phyloP scores from a whole-genome alignment of 768 basidiomycete species.

The Lyophyllum decastes region DNA sequence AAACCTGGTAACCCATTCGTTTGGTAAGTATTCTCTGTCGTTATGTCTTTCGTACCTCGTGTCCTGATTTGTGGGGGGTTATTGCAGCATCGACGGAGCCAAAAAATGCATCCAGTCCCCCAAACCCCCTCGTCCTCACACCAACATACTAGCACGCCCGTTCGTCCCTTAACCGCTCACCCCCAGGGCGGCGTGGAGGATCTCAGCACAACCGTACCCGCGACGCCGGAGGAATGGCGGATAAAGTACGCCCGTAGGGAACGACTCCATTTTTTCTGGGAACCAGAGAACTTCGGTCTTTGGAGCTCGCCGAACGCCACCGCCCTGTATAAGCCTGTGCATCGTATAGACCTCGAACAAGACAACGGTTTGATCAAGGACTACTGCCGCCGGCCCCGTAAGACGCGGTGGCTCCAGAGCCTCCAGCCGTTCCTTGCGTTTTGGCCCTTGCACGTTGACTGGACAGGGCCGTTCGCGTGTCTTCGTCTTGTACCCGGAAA shows the following conservation, averaged over 20 bases:
- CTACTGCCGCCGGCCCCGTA: background rate
- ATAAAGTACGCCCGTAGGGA: background rate
- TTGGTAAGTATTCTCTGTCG: too few species aligned
- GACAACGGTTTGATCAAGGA: background rate
- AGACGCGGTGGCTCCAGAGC: conserved; percentile 1
- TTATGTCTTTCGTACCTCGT: too few species aligned
- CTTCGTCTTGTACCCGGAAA: background rate
- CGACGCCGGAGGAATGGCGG: background rate
- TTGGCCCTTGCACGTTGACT: conserved; percentile 1
- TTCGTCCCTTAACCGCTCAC: too few species aligned
- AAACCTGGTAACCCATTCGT: too few species aligned
- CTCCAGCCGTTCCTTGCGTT: conserved; percentile 3
- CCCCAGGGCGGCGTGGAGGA: too few species aligned
- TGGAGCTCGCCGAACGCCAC: conserved; percentile 4
- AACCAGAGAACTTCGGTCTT: background rate
- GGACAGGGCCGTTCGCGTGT: background rate
- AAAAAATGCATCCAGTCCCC: too few species aligned
- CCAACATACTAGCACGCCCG: too few species aligned
- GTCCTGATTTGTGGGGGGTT: too few species aligned
- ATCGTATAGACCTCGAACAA: background rate
- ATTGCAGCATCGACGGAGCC: too few species aligned
- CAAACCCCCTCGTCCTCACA: too few species aligned
- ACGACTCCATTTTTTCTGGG: background rate
- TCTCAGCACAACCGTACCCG: too few species aligned
- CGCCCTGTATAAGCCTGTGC: background rate